Evolutionary conservation across 768 basidiomycete species (phyloP).

Genomic region (Cyclocybe cylindracea): DNA sequence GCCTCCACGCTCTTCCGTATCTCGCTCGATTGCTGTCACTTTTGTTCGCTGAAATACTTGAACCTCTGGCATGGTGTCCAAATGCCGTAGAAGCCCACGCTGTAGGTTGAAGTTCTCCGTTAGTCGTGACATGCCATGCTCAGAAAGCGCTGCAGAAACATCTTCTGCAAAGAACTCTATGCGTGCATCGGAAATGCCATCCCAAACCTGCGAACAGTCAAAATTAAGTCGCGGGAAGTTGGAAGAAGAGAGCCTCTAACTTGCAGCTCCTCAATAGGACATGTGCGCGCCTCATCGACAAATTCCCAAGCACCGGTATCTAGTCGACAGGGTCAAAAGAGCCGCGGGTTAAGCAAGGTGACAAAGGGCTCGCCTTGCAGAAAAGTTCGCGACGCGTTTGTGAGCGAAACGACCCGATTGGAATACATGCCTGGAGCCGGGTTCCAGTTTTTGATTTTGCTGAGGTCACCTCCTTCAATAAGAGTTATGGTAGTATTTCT

Average conservation of each 20-base stretch:
- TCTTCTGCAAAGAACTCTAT: constrained; percentile 69
- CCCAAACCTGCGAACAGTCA: constrained; percentile 71
- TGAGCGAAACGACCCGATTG: constrained; percentile 87
- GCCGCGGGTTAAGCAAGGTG: neutral
- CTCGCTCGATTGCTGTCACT: constrained; percentile 69
- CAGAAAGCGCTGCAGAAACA: constrained; percentile 28
- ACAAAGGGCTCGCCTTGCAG: constrained; percentile 52
- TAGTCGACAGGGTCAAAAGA: constrained; percentile 27
- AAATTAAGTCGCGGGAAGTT: neutral
- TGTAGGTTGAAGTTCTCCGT: constrained; percentile 96
- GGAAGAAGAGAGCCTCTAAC: constrained; percentile 37
- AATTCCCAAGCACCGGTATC: constrained; percentile 85
- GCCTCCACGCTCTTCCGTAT: constrained; percentile 49
- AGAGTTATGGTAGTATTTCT: constrained; percentile 64
- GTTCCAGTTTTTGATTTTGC: constrained; percentile 68
- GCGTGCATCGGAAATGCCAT: constrained; percentile 81
- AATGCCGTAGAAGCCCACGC: constrained; percentile 70
- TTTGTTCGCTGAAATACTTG: constrained; percentile 71
- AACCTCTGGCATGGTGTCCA: constrained; percentile 53
- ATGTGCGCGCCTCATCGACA: constrained; percentile 67
- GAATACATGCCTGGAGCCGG: constrained; percentile 58
- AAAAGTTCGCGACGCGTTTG: constrained; percentile 69
- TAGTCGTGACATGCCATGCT: constrained; percentile 70
- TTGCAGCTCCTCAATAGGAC: constrained; percentile 84
- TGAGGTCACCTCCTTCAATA: constrained; percentile 81